Evolutionary conservation across 306 rosid species (phyloP).

Genomic region (Cicer bijugum): DNA sequence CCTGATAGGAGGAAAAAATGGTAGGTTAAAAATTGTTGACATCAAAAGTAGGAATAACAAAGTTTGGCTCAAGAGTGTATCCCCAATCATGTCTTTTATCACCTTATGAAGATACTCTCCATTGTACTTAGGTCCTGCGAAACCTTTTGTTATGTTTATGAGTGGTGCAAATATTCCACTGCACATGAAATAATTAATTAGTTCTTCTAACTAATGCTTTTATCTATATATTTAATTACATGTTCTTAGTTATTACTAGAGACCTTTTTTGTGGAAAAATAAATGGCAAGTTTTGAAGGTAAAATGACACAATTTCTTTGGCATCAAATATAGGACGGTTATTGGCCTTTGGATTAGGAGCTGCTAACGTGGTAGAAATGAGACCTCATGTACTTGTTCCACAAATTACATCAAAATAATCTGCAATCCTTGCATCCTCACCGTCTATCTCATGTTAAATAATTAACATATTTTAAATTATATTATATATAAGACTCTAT

Average conservation of each 20-base stretch:
- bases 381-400: slow-evolving; percentile 55
- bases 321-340: slow-evolving; percentile 50
- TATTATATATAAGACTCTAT: too few species aligned
- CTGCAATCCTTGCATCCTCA: slow-evolving; percentile 48
- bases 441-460: slow-evolving; percentile 35
- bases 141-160: slow-evolving; percentile 5
- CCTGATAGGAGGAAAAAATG: slow-evolving; percentile 50
- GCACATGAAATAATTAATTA: not conserved
- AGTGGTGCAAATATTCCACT: slow-evolving; percentile 46
- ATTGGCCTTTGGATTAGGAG: slow-evolving; percentile 36
- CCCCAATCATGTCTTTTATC: not conserved
- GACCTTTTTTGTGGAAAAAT: slow-evolving; percentile 45
- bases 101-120: slow-evolving; percentile 40
- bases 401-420: slow-evolving; percentile 50
- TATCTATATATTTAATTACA: too few species aligned
- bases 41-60: slow-evolving; percentile 50
- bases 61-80: slow-evolving; percentile 38
- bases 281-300: slow-evolving; percentile 18
- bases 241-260: not conserved
- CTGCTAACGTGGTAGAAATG: slow-evolving; percentile 46
- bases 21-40: slow-evolving; percentile 44
- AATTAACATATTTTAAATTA: not conserved
- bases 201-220: not conserved
- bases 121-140: slow-evolving; percentile 47
- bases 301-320: slow-evolving; percentile 40